phyloP scores from a whole-genome alignment of 208 protist species.

The Trypanosoma boissoni region DNA sequence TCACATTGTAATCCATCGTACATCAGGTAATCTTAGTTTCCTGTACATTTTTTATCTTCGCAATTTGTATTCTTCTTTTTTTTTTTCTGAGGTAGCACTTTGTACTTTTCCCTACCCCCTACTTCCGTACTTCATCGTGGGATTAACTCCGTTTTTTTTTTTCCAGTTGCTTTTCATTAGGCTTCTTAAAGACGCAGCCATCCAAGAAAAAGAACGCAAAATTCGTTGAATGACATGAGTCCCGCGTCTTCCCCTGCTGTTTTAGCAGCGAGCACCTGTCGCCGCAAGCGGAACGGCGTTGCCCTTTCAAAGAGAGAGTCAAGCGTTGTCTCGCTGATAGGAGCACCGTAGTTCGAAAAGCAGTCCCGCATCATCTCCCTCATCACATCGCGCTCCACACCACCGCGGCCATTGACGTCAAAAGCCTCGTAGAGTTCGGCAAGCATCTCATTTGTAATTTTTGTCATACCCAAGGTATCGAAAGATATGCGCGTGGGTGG shows the following conservation, averaged over 20 bases:
- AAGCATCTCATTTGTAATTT: conserved; percentile 24
- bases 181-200: conserved; percentile 22
- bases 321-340: conserved; percentile 18
- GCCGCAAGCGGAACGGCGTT: conserved; percentile 15
- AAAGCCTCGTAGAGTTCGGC: conserved; percentile 26
- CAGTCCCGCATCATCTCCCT: conserved; percentile 22
- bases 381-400: conserved; percentile 24
- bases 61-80: background rate
- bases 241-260: background rate
- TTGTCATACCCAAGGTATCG: conserved; percentile 22
- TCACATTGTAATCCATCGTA: background rate
- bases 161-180: background rate
- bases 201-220: conserved; percentile 25
- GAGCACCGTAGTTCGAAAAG: conserved; percentile 29
- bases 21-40: conserved; percentile 1
- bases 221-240: conserved; percentile 29
- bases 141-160: background rate
- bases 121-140: background rate
- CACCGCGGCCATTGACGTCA: conserved; percentile 19
- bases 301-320: conserved; percentile 24
- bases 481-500: conserved; percentile 12
- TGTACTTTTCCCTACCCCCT: background rate
- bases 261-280: background rate
- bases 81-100: background rate
- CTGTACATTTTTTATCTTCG: background rate